Base-by-base conservation (phyloP, 106 monocot genomes). In the Dioscorea zingiberensis region DNA sequence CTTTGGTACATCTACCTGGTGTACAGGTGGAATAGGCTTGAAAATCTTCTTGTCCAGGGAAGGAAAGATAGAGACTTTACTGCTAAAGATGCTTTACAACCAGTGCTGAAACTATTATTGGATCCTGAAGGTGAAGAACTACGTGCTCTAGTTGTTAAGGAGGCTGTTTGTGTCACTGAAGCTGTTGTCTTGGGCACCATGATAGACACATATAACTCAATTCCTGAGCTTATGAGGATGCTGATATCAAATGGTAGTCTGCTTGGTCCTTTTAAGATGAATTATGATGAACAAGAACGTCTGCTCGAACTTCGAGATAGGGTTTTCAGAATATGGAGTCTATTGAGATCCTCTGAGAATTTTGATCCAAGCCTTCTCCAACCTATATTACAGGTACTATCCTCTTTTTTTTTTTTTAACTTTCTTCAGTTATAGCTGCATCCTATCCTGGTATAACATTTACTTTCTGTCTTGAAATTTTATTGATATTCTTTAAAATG, bases 1-100 rank as follows among this genome's bases (percentile, higher is more conserved):
- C 7, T 32, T 46, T 69, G 48, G 13, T 65, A 54, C 13, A 7
- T 62, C 21, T 78, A 44, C 48, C 55, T 83, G 47, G 15, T 47
- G n/a, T 80, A 46, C 73, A 98, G 98, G 73, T 98, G 98, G 98
- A 98, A 93, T 74, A 86, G 98, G 69, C 89, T 98, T 70, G 98
- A 98, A 76, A 98, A 98, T 76, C 93, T 98, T 80, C 79, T 98
- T 57, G 89, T 87, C 66, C 93, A 98, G 73, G 98, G 98, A 23
- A 56, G 84, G 10, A 84, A 89, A 48, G 98, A 98, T 68, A 86
- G 76, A 83, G 98, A 98, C 72, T 98, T 93, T 72, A 84, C 92
- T 28, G 60, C 86, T 47, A 89, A 87, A 84, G 98, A 98, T 71
- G 98, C 93, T 61, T 74, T 98, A 46, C 98, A 89, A 68, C 98